Conservation (phyloP, 495 filamentous ascomycete genomes). For the Aspergillus steynii region DNA sequence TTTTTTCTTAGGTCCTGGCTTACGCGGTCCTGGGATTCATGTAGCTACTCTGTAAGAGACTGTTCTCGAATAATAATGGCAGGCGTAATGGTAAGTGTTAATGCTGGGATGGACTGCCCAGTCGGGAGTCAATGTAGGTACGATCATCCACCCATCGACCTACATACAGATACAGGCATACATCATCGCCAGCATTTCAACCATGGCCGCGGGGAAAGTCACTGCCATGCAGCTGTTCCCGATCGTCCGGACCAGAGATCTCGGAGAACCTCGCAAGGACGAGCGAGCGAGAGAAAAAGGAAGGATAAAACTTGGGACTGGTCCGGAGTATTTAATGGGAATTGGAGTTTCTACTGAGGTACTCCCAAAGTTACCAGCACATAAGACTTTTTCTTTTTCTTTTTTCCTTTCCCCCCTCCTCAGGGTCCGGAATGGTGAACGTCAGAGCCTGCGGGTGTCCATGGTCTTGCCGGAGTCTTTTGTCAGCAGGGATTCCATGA, state of each 20-base stretch:
- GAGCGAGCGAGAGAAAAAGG: neutral
- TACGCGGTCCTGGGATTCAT: neutral
- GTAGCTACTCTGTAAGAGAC: neutral
- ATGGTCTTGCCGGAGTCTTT: neutral
- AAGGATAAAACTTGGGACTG: neutral
- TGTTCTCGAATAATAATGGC: too few species aligned
- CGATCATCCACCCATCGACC: neutral
- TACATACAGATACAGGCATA: neutral
- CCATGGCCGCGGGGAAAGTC: neutral
- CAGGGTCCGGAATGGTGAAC: slow-evolving; percentile 22
- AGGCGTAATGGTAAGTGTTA: too few species aligned
- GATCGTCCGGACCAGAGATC: neutral
- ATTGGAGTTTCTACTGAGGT: neutral
- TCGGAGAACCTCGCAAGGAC: neutral
- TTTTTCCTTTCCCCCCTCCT: neutral
- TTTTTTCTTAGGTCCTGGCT: neutral
- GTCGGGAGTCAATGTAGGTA: neutral
- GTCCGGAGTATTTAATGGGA: neutral
- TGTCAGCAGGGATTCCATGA: neutral
- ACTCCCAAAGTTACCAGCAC: neutral
- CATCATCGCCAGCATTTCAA: neutral
- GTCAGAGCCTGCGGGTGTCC: slow-evolving; percentile 14
- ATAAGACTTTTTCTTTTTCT: neutral
- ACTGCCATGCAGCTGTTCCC: neutral
- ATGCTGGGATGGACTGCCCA: too few species aligned